Evolutionary conservation across 345 rosid genomes (phyloP).

Genomic region (Citrus maxima): DNA sequence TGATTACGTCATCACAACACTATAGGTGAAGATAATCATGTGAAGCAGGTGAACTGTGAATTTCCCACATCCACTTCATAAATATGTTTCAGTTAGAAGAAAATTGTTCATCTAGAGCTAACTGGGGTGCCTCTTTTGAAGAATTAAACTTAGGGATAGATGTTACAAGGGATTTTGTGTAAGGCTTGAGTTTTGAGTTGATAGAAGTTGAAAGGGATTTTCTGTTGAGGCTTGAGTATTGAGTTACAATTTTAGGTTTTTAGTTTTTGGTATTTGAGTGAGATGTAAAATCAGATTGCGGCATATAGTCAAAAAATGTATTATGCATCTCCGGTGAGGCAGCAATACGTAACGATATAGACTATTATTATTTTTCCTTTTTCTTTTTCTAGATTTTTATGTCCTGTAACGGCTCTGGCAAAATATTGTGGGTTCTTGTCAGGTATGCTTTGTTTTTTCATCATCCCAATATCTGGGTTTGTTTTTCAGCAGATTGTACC

Average conservation of each 20-base stretch:
- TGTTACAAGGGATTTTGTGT: conserved; percentile 54
- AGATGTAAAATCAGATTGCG: conserved; percentile 75
- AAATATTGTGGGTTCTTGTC: conserved; percentile 42
- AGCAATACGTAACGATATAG: conserved; percentile 49
- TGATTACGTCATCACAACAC: conserved; percentile 26
- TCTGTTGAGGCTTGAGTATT: conserved; percentile 56
- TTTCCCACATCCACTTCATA: conserved; percentile 28
- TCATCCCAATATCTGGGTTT: conserved; percentile 30
- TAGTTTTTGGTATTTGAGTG: conserved; percentile 46
- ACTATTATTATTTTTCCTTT: conserved; percentile 18
- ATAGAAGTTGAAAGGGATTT: conserved; percentile 48
- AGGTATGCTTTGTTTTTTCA: conserved; percentile 34
- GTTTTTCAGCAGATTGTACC: conserved; percentile 44
- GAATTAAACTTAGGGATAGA: conserved; percentile 47
- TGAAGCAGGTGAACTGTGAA: conserved; percentile 56
- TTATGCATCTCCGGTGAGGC: conserved; percentile 79
- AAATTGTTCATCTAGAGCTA: conserved; percentile 60
- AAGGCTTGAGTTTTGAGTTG: conserved; percentile 62
- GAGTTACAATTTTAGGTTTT: conserved; percentile 38
- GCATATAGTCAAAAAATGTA: conserved; percentile 55
- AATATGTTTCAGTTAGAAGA: conserved; percentile 35
- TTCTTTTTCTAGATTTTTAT: conserved; percentile 28
- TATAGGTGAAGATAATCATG: conserved; percentile 46
- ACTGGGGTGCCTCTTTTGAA: conserved; percentile 54
- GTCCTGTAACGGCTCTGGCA: conserved; percentile 35